These are phyloP conservation scores for Pseudocercospora fijiensis DNA, from an alignment of 2,329 filamentous ascomycete species.

Conservation along the genomic window DNA sequence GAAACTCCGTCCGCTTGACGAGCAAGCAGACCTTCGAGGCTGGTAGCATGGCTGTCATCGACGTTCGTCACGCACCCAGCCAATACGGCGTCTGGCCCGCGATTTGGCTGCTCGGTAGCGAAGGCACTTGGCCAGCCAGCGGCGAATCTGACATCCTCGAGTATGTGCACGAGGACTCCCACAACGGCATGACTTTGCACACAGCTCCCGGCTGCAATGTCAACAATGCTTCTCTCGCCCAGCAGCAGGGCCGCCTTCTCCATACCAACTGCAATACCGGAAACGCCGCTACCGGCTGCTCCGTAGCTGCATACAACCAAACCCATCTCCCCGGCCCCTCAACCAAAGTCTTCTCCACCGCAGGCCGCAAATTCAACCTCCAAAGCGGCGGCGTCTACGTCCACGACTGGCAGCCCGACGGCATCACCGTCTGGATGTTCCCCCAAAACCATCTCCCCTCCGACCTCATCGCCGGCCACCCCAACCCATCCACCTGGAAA, in stretches of 20 bases:
- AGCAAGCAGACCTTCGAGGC: slow-evolving; percentile 49
- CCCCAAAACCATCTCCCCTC: slow-evolving; percentile 63
- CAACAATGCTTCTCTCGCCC: slow-evolving; percentile 34
- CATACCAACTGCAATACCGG: slow-evolving; percentile 34
- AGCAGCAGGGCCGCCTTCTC: slow-evolving; percentile 27
- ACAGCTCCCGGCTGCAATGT: slow-evolving; percentile 48
- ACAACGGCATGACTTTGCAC: slow-evolving; percentile 51
- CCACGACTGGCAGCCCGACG: slow-evolving; percentile 63
- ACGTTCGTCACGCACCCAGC: slow-evolving; percentile 54
- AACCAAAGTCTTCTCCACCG: slow-evolving; percentile 32
- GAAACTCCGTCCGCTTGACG: slow-evolving; percentile 50
- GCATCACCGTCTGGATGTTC: slow-evolving; percentile 83
- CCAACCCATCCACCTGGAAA: slow-evolving; percentile 69
- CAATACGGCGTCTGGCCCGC: slow-evolving; percentile 56
- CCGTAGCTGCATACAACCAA: slow-evolving; percentile 50
- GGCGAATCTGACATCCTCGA: slow-evolving; percentile 54
- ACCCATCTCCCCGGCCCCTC: slow-evolving; percentile 43
- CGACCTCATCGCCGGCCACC: slow-evolving; percentile 60
- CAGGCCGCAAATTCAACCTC: slow-evolving; percentile 55
- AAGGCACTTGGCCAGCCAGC: slow-evolving; percentile 40
- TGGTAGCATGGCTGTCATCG: slow-evolving; percentile 51
- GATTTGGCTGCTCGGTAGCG: slow-evolving; percentile 43
- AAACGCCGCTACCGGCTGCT: slow-evolving; percentile 49
- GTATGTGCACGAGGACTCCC: slow-evolving; percentile 45
- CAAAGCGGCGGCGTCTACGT: slow-evolving; percentile 49